Percentiles rank a stretch among this genome's conserved stretches.
These are phyloP conservation scores for Caryocar brasiliense DNA, from an alignment of 441 rosid species.

Conservation along the genomic window DNA sequence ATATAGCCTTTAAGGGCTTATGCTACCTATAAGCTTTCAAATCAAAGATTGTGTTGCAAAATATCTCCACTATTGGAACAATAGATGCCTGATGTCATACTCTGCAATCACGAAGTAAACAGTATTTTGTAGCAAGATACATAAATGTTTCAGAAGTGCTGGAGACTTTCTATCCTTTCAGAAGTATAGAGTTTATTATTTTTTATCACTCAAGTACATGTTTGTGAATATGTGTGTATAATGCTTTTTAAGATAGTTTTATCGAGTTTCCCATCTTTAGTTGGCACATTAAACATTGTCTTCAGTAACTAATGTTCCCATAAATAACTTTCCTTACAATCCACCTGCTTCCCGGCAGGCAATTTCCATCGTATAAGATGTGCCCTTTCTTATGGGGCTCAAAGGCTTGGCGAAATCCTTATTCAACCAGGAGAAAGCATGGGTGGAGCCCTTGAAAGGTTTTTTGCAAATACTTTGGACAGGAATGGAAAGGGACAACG, in stretches of 20 bases:
- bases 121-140: neutral
- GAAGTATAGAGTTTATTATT: neutral
- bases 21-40: neutral
- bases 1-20: neutral
- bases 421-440: constrained; percentile 46
- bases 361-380: constrained; percentile 55
- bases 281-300: too few relatives aligned
- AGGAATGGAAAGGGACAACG: constrained; percentile 84
- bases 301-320: too few relatives aligned
- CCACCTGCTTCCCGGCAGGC: constrained; percentile 30
- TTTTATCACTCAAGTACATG: too few relatives aligned
- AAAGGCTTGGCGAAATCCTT: constrained; percentile 50
- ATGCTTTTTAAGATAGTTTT: too few relatives aligned
- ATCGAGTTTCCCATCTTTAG: too few relatives aligned
- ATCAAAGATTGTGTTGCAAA: too few relatives aligned
- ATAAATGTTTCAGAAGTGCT: too few relatives aligned
- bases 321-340: too few relatives aligned
- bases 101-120: neutral
- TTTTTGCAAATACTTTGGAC: constrained; percentile 56
- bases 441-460: constrained; percentile 53
- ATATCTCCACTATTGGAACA: too few relatives aligned
- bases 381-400: constrained; percentile 58
- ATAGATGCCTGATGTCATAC: too few relatives aligned
- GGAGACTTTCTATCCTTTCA: too few relatives aligned
- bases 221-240: too few relatives aligned